phyloP scores from a whole-genome alignment of 176 grass and related monocot genomes.

The Cymbopogon citratus region DNA sequence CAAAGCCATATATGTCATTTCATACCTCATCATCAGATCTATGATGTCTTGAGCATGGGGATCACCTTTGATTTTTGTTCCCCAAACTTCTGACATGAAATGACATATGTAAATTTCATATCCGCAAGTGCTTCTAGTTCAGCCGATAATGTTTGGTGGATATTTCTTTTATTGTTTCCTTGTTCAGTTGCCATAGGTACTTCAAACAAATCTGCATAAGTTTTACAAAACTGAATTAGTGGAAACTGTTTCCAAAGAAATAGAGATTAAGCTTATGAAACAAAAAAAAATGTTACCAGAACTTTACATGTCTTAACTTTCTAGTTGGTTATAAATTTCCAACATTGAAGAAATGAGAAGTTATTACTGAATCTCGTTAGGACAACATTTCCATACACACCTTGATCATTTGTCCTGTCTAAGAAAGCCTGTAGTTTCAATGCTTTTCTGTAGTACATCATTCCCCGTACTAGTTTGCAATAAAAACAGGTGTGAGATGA shows the following conservation, averaged over 20 bases:
- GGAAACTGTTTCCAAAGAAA: constrained; percentile 4
- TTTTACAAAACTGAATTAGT: constrained; percentile 19
- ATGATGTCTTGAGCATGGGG: constrained; percentile 85
- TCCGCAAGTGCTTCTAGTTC: constrained; percentile 71
- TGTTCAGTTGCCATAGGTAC: constrained; percentile 44
- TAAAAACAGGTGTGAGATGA: constrained; percentile 17
- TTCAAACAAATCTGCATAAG: constrained; percentile 59
- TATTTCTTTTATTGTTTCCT: constrained; percentile 61
- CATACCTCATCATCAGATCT: constrained; percentile 85
- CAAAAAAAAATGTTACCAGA: not conserved
- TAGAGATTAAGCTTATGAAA: not conserved
- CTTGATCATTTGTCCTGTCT: constrained; percentile 69
- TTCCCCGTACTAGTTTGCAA: constrained; percentile 70
- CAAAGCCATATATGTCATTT: constrained; percentile 9
- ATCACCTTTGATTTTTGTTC: constrained; percentile 76
- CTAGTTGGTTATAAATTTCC: not conserved
- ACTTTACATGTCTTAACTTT: not conserved
- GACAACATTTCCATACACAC: constrained; percentile 24
- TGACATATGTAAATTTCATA: constrained; percentile 92
- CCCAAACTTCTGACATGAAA: constrained; percentile 91
- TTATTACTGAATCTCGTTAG: not conserved
- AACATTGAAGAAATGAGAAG: not conserved
- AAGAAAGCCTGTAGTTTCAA: constrained; percentile 74
- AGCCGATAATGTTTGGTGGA: constrained; percentile 41
- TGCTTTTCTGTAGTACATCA: constrained; percentile 87